Percentiles rank a stretch among this genome's conserved stretches.
Evolutionary conservation across 106 monocot genomes (phyloP).

Genomic region (Hemerocallis citrina): DNA sequence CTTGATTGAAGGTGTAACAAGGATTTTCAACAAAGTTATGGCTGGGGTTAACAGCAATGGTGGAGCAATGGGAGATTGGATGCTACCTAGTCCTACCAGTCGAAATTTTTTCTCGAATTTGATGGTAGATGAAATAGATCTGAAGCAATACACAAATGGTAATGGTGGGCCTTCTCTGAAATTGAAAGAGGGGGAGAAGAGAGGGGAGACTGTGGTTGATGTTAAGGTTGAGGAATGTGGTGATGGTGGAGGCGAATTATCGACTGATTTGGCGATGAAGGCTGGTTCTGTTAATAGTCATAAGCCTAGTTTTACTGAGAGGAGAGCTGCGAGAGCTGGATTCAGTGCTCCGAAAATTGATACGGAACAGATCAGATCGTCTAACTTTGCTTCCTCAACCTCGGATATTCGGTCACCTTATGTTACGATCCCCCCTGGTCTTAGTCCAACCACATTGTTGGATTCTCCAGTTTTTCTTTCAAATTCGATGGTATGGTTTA

Average conservation of each 20-base stretch:
- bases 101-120: slow-evolving; percentile 7
- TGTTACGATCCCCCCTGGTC: slow-evolving; percentile 56
- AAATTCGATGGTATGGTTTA: slow-evolving; percentile 33
- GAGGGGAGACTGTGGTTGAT: neutral
- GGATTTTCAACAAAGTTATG: neutral
- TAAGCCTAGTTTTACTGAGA: slow-evolving; percentile 36
- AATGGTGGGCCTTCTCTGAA: neutral
- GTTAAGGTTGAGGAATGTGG: neutral
- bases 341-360: slow-evolving; percentile 42
- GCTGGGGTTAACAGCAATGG: slow-evolving; percentile 1
- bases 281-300: neutral
- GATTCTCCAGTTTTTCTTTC: slow-evolving; percentile 50
- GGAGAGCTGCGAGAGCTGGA: slow-evolving; percentile 48
- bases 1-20: neutral
- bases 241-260: neutral
- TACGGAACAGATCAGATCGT: slow-evolving; percentile 18
- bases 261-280: neutral
- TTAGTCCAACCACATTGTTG: slow-evolving; percentile 52
- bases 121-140: neutral
- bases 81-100: neutral
- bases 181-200: neutral
- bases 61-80: neutral
- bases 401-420: slow-evolving; percentile 32
- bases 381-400: slow-evolving; percentile 9
- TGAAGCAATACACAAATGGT: neutral